Evolutionary conservation across 352 stramenopile genomes (phyloP), one percentile per base, ranked within the genome.

Genomic region (Globisporangium alternatum): DNA sequence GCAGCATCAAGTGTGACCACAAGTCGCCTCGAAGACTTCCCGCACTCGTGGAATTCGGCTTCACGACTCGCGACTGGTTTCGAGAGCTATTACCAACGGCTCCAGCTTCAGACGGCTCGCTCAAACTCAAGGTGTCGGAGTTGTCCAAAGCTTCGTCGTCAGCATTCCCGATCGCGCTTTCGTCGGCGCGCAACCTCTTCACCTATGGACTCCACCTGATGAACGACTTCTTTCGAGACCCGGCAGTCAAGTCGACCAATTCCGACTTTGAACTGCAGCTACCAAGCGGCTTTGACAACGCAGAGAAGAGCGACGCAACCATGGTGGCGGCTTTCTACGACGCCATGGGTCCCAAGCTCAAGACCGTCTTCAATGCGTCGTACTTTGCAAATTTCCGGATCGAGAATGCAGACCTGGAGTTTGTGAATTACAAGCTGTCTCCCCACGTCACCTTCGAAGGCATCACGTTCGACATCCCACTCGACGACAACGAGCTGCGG

Each of bases 31-130:
- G 73, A 62, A 65, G 69, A 17, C 64, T 90, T 2, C 72, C 76
- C 15, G 71, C 72, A 2, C 64, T 71, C 19, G 44, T 89, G 12
- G 70, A 77, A 22, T 92, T 83, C 39, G 83, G 74, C 0, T 90
- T 89, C 52, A 60, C 76, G 4, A 79, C 80, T 13, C 71, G 66
- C 7, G 31, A 63, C 9, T 92, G 83, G 83, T 70, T 88, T 22
- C 56, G 44, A 2, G 48, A 74, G 9, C 55, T 83, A 31, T 51
- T 80, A 2, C 68, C 76, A 6, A 75, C 64, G 56, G 69, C 74
- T 5, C 71, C 69, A 5, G 64, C 66, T 28, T 65, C 37, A 1
- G 45, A 45, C 5, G 64, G n/a, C 21, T 61, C 57, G 0, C 47
- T 81, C 10, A 64, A 49, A 3, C 41, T 77, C 13, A 62, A 55